Evolutionary conservation across 2,329 filamentous ascomycete genomes (phyloP), one percentile per base, ranked within the genome.

Genomic region (Parascedosporium putredinis): DNA sequence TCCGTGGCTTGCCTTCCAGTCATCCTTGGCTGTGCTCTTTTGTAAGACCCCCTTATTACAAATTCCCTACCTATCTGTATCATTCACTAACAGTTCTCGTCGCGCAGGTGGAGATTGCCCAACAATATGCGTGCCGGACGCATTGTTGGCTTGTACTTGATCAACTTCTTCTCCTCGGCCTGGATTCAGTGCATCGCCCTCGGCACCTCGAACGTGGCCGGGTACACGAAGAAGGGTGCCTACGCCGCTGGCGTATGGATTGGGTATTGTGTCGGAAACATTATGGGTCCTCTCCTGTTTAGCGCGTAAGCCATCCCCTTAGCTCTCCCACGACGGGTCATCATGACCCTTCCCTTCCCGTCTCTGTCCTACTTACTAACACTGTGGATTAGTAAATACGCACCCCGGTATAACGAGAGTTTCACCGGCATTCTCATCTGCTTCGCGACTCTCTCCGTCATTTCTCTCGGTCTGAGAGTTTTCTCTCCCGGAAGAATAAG

Each of bases 241-340:
- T 59, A 60, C 22, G 58, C 57, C 8, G 58, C 59, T 4, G 58
- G 55, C 3, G 63, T 60, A 2, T 65, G 63, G 42, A 59, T 64
- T 27, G 62, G 59, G 5, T 64, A 64, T 43, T 65, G 60, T 1
- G 50, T 64, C 5, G 62, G 63, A 9, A 65, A 66, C 53, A 59
- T 64, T 23, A 56, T 64, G 18, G 62, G 63, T 1, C 61, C 62
- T 0, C 51, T 62, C 4, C 57, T 66, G 52, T 64, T 65, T 33
- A 57, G 60, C 24, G 62, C 60, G 60, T 62, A 51, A 53, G 55
- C 43, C 2, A 10, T 45, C 3, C 10, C 29, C 45, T 47, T 40
- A 31, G 8, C 8, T 4, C 9, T n/a, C 14, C 16, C 18, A 18
- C n/a, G 4, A 22, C 16, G 24, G 16, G n/a, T 18, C 5, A 8